Conservation (phyloP, 495 filamentous ascomycete genomes). For the Aspergillus bridgeri region DNA sequence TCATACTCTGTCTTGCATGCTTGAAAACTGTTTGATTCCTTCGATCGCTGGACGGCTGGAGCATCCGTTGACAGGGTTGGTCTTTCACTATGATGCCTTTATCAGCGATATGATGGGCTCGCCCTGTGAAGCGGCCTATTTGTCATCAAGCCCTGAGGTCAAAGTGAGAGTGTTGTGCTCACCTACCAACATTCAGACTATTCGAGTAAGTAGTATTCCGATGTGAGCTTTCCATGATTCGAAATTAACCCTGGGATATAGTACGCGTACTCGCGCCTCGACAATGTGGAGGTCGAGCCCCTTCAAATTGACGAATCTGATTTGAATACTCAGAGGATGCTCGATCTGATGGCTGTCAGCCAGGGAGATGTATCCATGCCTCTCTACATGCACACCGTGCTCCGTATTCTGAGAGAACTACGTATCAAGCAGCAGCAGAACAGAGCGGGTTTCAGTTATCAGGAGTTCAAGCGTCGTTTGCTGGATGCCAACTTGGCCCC, state of each 20-base stretch:
- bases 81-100: slow-evolving; percentile 68
- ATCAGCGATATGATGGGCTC: slow-evolving; percentile 49
- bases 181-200: slow-evolving; percentile 52
- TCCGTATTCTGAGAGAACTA: slow-evolving; percentile 59
- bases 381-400: slow-evolving; percentile 58
- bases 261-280: slow-evolving; percentile 26
- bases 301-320: slow-evolving; percentile 55
- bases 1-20: slow-evolving; percentile 66
- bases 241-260: slow-evolving; percentile 6
- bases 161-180: slow-evolving; percentile 62
- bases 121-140: slow-evolving; percentile 66
- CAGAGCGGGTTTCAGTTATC: slow-evolving; percentile 48
- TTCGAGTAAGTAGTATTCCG: slow-evolving; percentile 34
- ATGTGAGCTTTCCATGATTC: slow-evolving; percentile 1
- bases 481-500: slow-evolving; percentile 33
- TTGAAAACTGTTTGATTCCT: slow-evolving; percentile 58
- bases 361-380: slow-evolving; percentile 43
- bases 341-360: slow-evolving; percentile 64
- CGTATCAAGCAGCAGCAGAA: slow-evolving; percentile 42
- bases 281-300: slow-evolving; percentile 45
- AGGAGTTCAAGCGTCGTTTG: slow-evolving; percentile 43
- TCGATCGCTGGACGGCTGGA: slow-evolving; percentile 38
- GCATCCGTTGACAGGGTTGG: slow-evolving; percentile 57
- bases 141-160: slow-evolving; percentile 52
- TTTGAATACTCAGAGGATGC: slow-evolving; percentile 61